phyloP scores from a whole-genome alignment of 2,329 filamentous ascomycete species.

The Fusarium aywerte region DNA sequence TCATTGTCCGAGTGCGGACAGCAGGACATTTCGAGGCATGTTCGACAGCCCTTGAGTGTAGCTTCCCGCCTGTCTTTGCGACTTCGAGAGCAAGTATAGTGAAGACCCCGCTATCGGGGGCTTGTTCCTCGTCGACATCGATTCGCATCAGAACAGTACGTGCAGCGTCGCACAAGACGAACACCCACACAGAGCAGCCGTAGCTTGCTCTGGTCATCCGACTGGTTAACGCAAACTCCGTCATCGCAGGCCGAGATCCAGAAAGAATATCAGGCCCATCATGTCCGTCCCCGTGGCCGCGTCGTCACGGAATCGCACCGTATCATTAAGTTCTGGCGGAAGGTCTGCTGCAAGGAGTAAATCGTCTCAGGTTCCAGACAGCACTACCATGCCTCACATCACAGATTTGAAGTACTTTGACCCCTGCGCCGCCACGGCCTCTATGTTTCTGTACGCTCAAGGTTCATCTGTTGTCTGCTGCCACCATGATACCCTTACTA shows the following conservation, averaged over 20 bases:
- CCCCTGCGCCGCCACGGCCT: constrained; percentile 89
- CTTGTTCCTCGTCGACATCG: constrained; percentile 45
- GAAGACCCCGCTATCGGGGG: constrained; percentile 44
- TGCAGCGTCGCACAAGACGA: constrained; percentile 52
- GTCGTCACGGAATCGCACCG: constrained; percentile 67
- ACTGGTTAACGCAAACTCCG: constrained; percentile 35
- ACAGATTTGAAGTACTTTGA: constrained; percentile 73
- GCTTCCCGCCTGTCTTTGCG: constrained; percentile 47
- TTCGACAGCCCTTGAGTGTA: constrained; percentile 50
- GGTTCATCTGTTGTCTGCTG: constrained; percentile 84
- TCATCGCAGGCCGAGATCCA: constrained; percentile 40
- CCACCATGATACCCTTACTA: constrained; percentile 90
- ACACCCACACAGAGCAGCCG: constrained; percentile 40
- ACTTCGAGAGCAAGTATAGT: constrained; percentile 42
- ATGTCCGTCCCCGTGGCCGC: constrained; percentile 67
- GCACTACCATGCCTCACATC: constrained; percentile 61
- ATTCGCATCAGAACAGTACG: constrained; percentile 54
- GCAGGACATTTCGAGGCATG: constrained; percentile 53
- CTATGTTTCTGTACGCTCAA: constrained; percentile 89
- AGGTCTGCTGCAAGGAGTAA: constrained; percentile 63
- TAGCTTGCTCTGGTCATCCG: constrained; percentile 40
- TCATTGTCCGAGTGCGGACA: constrained; percentile 49
- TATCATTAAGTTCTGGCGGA: constrained; percentile 67
- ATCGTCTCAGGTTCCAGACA: constrained; percentile 59
- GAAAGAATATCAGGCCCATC: constrained; percentile 55